Percentiles rank a stretch among this genome's conserved stretches.
Conservation (phyloP, 257 asterid species). For the Nicotiana undulata region DNA sequence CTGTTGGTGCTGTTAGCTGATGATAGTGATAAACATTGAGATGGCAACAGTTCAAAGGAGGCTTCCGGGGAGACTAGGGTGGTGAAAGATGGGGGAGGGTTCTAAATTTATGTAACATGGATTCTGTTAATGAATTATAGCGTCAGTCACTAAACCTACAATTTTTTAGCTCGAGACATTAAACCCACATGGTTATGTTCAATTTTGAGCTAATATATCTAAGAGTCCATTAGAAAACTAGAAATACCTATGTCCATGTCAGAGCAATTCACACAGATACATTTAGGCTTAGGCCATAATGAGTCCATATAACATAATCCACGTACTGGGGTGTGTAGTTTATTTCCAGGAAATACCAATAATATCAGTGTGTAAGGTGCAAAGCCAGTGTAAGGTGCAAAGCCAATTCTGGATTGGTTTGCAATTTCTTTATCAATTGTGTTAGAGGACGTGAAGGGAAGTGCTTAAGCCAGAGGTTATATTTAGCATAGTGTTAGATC, state of each 20-base stretch:
- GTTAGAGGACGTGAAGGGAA: neutral
- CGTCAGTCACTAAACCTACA: no score
- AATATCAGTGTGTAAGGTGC: neutral
- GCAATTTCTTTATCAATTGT: neutral
- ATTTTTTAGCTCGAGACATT: neutral
- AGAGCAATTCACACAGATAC: neutral
- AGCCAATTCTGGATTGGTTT: neutral
- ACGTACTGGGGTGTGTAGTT: neutral
- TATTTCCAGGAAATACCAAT: neutral
- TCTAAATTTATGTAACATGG: neutral
- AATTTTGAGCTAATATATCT: neutral
- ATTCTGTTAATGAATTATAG: neutral
- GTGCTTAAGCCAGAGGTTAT: neutral
- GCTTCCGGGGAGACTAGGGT: neutral
- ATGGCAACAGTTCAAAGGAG: neutral
- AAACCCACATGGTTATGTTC: neutral
- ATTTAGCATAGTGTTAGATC: neutral
- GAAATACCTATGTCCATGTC: neutral
- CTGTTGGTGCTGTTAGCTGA: neutral
- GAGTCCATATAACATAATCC: neutral
- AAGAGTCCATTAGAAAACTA: neutral
- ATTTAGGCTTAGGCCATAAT: neutral
- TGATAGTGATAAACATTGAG: neutral
- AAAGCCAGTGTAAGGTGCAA: neutral
- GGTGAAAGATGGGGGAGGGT: neutral